Evolutionary conservation across 306 rosid species (phyloP).

Genomic region (Astragalus glycyphyllos): DNA sequence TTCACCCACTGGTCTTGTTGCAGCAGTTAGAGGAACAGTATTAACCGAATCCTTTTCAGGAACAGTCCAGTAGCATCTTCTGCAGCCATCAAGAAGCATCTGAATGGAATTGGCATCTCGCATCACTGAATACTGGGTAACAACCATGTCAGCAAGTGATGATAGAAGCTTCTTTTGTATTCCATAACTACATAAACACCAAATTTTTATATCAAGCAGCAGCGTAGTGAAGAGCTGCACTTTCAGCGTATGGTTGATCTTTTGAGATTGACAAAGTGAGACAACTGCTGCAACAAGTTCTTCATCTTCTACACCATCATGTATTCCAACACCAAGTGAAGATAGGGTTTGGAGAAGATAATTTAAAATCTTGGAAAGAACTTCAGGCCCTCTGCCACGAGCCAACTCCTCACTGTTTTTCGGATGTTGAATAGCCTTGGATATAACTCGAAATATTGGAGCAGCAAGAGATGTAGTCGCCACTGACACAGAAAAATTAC

Average conservation of each 20-base stretch:
- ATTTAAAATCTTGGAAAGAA: constrained; percentile 89
- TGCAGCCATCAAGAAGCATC: constrained; percentile 94
- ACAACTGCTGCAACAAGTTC: constrained; percentile 93
- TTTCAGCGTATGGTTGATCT: constrained; percentile 74
- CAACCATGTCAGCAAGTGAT: constrained; percentile 98
- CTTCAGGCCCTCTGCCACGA: constrained; percentile 91
- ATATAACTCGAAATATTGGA: constrained; percentile 82
- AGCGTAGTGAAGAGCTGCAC: constrained; percentile 88
- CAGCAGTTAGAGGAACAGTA: constrained; percentile 70
- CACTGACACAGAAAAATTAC: constrained; percentile 62
- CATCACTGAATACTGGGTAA: constrained; percentile 86
- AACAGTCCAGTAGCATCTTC: constrained; percentile 94
- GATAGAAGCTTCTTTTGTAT: constrained; percentile 97
- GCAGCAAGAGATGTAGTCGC: constrained; percentile 87
- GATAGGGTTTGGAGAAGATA: constrained; percentile 84
- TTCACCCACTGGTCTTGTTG: constrained; percentile 84
- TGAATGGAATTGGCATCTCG: constrained; percentile 98
- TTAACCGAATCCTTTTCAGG: constrained; percentile 82
- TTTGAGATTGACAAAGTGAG: constrained; percentile 86
- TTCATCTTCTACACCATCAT: constrained; percentile 82
- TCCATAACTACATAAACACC: constrained; percentile 98
- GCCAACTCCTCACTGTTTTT: constrained; percentile 86
- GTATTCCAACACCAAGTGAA: constrained; percentile 68
- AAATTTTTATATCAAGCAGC: constrained; percentile 84
- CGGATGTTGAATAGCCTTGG: constrained; percentile 75